Conservation (phyloP, 2,329 filamentous ascomycete genomes). For the Ophiostoma quercus region DNA sequence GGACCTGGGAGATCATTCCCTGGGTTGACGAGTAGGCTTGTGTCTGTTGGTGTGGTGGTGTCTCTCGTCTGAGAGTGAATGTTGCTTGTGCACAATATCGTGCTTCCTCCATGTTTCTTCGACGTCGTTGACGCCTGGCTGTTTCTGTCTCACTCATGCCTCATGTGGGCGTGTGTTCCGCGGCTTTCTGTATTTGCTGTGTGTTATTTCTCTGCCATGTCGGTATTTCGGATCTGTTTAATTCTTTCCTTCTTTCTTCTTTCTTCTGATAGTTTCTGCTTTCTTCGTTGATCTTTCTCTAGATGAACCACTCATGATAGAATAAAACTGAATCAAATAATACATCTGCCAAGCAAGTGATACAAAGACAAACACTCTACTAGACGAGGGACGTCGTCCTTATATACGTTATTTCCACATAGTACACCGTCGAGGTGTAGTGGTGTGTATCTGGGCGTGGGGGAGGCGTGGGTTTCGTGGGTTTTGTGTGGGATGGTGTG, state of each 20-base stretch:
- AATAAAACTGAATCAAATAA: neutral
- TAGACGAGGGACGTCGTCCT: neutral
- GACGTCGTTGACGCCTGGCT: neutral
- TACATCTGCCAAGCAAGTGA: neutral
- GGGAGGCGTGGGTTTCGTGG: slow-evolving; percentile 13
- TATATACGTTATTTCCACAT: neutral
- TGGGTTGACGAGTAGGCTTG: slow-evolving; percentile 41
- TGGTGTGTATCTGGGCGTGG: slow-evolving; percentile 13
- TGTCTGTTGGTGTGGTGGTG: neutral
- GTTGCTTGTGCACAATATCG: neutral
- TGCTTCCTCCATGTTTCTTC: neutral
- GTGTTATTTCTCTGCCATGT: neutral
- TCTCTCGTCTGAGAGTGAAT: neutral
- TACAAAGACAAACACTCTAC: neutral
- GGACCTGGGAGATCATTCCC: slow-evolving; percentile 57
- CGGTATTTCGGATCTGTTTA: neutral
- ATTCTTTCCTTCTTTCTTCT: neutral
- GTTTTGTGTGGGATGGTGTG: slow-evolving; percentile 13
- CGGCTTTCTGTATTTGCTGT: neutral
- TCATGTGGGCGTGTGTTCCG: neutral
- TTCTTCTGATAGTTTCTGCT: neutral
- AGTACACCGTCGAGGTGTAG: neutral
- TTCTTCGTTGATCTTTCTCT: neutral
- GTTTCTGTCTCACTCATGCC: neutral
- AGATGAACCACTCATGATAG: neutral